These are phyloP conservation scores for Solanum boliviense DNA, from an alignment of 257 asterid species.

Conservation along the genomic window DNA sequence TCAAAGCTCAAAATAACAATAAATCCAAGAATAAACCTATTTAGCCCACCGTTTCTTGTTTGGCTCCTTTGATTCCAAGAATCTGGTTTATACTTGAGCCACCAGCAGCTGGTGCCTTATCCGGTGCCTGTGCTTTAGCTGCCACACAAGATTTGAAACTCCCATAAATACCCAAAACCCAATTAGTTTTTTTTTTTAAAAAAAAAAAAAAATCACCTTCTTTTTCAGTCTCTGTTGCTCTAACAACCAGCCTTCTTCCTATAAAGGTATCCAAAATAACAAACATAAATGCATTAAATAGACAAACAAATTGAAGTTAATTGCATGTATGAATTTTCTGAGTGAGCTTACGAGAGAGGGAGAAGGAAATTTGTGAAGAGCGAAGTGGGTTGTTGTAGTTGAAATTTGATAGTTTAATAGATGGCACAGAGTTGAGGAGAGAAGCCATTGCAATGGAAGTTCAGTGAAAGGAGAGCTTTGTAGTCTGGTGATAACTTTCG, in stretches of 20 bases:
- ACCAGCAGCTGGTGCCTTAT: constrained; percentile 26
- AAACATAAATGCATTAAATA: not conserved
- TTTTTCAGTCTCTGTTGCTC: constrained; percentile 76
- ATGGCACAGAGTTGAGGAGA: constrained; percentile 30
- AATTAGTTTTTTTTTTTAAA: not conserved
- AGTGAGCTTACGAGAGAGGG: constrained; percentile 35
- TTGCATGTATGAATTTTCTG: not conserved
- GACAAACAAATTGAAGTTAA: not conserved
- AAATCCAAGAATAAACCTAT: not conserved
- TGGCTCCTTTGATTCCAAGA: constrained; percentile 51
- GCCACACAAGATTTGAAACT: constrained; percentile 7
- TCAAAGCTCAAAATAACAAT: not conserved
- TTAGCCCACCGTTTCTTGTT: constrained; percentile 31
- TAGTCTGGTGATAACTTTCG: not conserved
- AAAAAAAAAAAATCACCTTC: constrained; percentile 25
- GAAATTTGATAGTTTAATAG: constrained; percentile 23
- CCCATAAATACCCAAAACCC: not conserved
- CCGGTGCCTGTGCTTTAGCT: constrained; percentile 29
- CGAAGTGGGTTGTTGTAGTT: constrained; percentile 14
- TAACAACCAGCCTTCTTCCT: constrained; percentile 65
- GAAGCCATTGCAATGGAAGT: constrained; percentile 44
- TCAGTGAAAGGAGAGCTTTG: not conserved
- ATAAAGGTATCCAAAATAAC: not conserved
- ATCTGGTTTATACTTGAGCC: constrained; percentile 42
- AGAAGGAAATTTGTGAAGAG: constrained; percentile 25